Evolutionary conservation across 2,329 filamentous ascomycete species (phyloP), one percentile per base, ranked within the genome.

Genomic region (Zymoseptoria pseudotritici): DNA sequence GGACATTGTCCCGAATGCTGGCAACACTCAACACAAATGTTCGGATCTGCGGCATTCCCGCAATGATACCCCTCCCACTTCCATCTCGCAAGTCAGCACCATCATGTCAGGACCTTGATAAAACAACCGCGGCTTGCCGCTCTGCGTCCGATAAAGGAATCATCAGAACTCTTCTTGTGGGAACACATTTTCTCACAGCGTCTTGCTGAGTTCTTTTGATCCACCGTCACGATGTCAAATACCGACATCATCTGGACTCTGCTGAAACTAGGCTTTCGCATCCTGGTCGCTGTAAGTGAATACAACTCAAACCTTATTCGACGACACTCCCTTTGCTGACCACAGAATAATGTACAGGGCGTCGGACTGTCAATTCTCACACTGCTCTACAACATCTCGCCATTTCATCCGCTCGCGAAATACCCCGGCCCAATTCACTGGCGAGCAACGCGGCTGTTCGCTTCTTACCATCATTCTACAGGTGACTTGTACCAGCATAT

Each of bases 401-500:
- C 64, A 2, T 60, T 68, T n/a, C 65, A 68, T 49, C 66, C 66
- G 8, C 58, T 68, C 4, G 56, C 61, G 2, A 67, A 64, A 17
- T 67, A 67, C 22, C 66, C 66, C 2, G 66, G 66, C 11, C 66
- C 66, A 46, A 22, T 66, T 1, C 55, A 60, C 31, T 67, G 63
- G 63, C 58, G 65, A 63, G 59, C 61, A 19, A 61, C 62, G 10
- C 57, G 66, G 22, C 31, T 68, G 8, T 58, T 59, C n/a, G 61
- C 62, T 11, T 64, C 63, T 2, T 67, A 67, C 36, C 63, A 68
- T 36, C 63, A 66, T 36, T 59, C 63, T 13, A 56, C 60, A 2
- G 66, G 66, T 17, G 61, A 65, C 26, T 58, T 68, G 9, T 67
- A 65, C 55, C 49, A 65, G 17, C 53, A 66, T 24, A 70, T 71